Evolutionary conservation across 768 basidiomycete genomes (phyloP).

Genomic region (Mycena kentingensis): DNA sequence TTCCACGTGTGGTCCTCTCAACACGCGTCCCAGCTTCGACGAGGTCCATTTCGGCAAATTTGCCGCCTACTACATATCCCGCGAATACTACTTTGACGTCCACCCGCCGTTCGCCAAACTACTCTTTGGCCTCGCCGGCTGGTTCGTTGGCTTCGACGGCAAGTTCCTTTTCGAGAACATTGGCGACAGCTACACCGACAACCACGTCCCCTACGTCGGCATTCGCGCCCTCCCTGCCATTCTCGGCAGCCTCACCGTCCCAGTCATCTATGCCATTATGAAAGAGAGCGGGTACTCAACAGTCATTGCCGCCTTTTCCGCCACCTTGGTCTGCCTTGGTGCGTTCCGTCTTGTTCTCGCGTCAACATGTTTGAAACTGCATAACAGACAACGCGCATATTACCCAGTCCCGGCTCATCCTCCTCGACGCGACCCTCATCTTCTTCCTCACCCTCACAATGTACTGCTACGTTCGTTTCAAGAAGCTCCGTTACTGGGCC

Average conservation of each 20-base stretch:
- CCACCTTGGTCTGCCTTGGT: constrained; percentile 87
- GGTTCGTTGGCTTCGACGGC: constrained; percentile 96
- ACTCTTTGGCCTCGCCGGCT: constrained; percentile 90
- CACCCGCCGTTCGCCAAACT: constrained; percentile 98
- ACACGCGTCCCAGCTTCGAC: constrained; percentile 66
- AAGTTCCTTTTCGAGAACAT: constrained; percentile 93
- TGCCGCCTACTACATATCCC: constrained; percentile 87
- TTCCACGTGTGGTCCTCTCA: constrained; percentile 4
- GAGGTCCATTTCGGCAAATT: constrained; percentile 99
- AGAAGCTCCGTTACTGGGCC: constrained; percentile 88
- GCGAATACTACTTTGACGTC: constrained; percentile 99
- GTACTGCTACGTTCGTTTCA: constrained; percentile 91
- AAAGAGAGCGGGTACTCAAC: constrained; percentile 97
- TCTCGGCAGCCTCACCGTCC: constrained; percentile 86
- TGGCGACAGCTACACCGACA: constrained; percentile 85
- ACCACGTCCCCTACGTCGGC: constrained; percentile 91
- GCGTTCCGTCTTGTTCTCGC: constrained; percentile 31
- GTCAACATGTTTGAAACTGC: neutral
- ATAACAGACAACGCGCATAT: constrained; percentile 90
- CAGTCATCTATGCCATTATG: constrained; percentile 95
- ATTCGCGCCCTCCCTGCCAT: constrained; percentile 92
- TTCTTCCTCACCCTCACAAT: constrained; percentile 96
- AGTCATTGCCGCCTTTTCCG: constrained; percentile 87
- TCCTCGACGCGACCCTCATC: constrained; percentile 90
- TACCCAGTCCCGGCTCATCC: constrained; percentile 93